phyloP scores from a whole-genome alignment of 192 early-diverging fungal species.

The Gaertneriomyces sp. region DNA sequence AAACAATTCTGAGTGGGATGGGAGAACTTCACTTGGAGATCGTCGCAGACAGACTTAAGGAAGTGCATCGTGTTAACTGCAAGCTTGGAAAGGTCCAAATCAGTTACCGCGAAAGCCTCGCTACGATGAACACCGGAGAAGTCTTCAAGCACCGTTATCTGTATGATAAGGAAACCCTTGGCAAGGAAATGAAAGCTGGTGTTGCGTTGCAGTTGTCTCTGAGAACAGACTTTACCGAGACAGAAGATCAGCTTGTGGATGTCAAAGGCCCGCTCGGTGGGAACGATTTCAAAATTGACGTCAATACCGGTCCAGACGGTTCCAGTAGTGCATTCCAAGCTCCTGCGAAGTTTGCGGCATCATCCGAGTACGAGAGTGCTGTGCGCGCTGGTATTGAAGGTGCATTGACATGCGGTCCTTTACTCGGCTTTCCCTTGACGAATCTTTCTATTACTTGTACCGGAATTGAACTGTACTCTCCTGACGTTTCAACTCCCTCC shows the following conservation, averaged over 20 bases:
- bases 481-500: slow-evolving; percentile 30
- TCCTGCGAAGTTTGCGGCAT: not conserved
- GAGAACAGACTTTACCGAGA: slow-evolving; percentile 36
- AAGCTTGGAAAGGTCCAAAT: slow-evolving; percentile 83
- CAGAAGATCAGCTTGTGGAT: slow-evolving; percentile 38
- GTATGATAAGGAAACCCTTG: slow-evolving; percentile 71
- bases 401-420: slow-evolving; percentile 69
- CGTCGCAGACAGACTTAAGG: slow-evolving; percentile 76
- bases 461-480: slow-evolving; percentile 19
- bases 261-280: slow-evolving; percentile 10
- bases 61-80: slow-evolving; percentile 71
- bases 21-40: slow-evolving; percentile 94
- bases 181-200: slow-evolving; percentile 58
- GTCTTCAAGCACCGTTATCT: slow-evolving; percentile 15
- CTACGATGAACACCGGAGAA: slow-evolving; percentile 25
- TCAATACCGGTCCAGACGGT: not conserved
- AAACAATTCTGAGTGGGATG: slow-evolving; percentile 86
- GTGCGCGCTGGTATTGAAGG: slow-evolving; percentile 63
- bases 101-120: slow-evolving; percentile 76
- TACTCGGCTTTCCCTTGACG: slow-evolving; percentile 75
- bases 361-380: slow-evolving; percentile 39
- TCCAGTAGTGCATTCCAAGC: not conserved
- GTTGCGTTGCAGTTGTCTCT: slow-evolving; percentile 56
- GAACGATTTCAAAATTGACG: slow-evolving; percentile 6
- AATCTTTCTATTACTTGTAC: slow-evolving; percentile 35